Evolutionary conservation across 768 basidiomycete species (phyloP), one percentile per base, ranked within the genome.

Genomic region (Collybia sordida): DNA sequence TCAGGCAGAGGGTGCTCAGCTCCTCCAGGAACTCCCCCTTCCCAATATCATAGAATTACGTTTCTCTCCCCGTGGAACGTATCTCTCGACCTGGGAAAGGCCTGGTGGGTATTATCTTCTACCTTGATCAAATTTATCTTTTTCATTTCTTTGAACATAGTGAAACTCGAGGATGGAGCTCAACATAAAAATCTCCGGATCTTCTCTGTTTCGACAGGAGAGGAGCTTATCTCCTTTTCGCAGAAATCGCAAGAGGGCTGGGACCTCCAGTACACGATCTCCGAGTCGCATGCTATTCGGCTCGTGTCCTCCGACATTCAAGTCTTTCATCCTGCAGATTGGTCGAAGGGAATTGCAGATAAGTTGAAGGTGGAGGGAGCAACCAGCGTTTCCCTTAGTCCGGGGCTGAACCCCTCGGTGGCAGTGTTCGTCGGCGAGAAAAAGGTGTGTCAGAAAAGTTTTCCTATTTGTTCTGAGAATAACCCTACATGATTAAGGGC

Each of bases 101-200:
- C 91, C 88, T 58, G 75, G 85, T 85, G 60, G 45, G 77, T 66
- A 46, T 12, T 49, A 14, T 7, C 47, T 31, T 7, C 41, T 12
- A 22, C 7, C 11, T 47, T 39, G 19, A 6, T 31, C 39, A 15
- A 2, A 25, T 22, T 21, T 35, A 18, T 36, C 41, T 36, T 41
- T 44, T 9, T 38, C 36, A 14, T n/a, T 49, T 43, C 17, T 44
- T 21, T 2, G 14, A 31, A 7, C 4, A 14, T 55, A 81, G 83
- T 84, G 60, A 97, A 97, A 72, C 80, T 90, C 43, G 95, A 93
- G 65, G 94, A 94, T 56, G 92, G 90, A 47, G 65, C 81, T 2
- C 92, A 93, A 69, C 90, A 96, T 78, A 95, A 90, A 75, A 99
- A 99, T 66, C 82, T 95, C 52, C 85, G 90, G 51, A 78, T 98